phyloP scores from a whole-genome alignment of 75 land plant species.

The Ceratopteris richardii region DNA sequence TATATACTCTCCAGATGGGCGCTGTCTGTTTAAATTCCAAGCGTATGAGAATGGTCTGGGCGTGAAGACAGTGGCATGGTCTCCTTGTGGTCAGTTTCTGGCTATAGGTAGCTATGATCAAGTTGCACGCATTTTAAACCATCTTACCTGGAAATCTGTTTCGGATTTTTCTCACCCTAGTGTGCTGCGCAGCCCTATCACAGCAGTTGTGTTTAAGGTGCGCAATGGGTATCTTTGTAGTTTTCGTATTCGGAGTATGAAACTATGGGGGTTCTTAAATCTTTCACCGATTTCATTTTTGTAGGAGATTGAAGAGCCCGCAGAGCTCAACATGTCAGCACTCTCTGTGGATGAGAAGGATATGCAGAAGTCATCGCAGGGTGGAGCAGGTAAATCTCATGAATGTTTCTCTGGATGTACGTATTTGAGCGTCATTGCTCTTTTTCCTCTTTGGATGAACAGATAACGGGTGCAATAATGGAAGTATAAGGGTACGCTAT shows the following conservation, averaged over 20 bases:
- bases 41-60: constrained; percentile 95
- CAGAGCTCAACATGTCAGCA: constrained; percentile 75
- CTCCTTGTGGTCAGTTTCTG: constrained; percentile 89
- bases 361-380: constrained; percentile 1
- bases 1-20: constrained; percentile 95
- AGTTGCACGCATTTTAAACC: constrained; percentile 62
- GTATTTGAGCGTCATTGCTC: too few species aligned
- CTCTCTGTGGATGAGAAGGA: constrained; percentile 42
- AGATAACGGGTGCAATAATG: constrained; percentile 16
- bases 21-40: constrained; percentile 84
- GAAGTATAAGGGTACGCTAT: constrained; percentile 60
- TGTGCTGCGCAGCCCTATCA: constrained; percentile 56
- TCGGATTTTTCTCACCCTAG: constrained; percentile 75
- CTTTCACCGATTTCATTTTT: too few species aligned
- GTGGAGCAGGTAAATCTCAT: not conserved
- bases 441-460: too few species aligned
- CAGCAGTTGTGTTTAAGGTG: constrained; percentile 79
- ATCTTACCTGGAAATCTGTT: constrained; percentile 92
- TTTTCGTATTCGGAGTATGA: too few species aligned
- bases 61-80: constrained; percentile 91
- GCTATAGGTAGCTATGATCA: constrained; percentile 97
- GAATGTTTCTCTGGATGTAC: too few species aligned
- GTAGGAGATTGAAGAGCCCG: constrained; percentile 94
- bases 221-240: too few species aligned
- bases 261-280: too few species aligned